Base-by-base conservation (phyloP, 495 filamentous ascomycete genomes). In the Aspergillus ostianus region DNA sequence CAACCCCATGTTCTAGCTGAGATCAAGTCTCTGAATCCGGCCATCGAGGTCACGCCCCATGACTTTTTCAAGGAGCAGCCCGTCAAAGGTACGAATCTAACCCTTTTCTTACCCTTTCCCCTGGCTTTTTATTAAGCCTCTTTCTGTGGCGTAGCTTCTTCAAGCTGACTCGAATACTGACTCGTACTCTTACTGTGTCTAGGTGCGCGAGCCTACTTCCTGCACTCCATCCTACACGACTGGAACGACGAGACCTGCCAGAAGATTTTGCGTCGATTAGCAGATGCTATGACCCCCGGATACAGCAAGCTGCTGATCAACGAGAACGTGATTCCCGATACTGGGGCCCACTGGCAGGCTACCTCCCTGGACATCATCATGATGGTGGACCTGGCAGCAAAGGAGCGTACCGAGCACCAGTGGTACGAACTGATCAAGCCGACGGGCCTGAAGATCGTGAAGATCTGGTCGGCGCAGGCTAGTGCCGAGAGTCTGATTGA, bases 251-350 rank as follows among this genome's bases (percentile, higher is more conserved):
- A 67, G 7, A 63, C 67, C 23, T 73, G 72, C 55, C 50, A 57
- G 8, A 64, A 62, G 9, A 80, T 82, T 48, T 67, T 81, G 2
- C 47, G 56, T 20, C 70, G 75, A 17, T 46, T 75, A 9, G 52
- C 59, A 0, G 55, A 61, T 5, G 77, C 77, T 21, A 75, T 82
- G 76, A 68, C 64, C 19, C 67, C 61, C 0, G 75, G 74, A 2
- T 73, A 77, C 63, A 76, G 72, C 57, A 78, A 72, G 62, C 17
- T 81, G 0, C 57, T 83, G 18, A 72, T 83, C 57, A 77, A 80
- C 47, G 80, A 82, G 63, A 71, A 76, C 51, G 70, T 79, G 13
- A 68, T 80, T 13, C 70, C 74, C 0, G 65, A 66, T 6, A 72
- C 65, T 0, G 63, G 62, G n/a, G 71, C 75, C 12, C 68, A 74